phyloP scores from a whole-genome alignment of 2,329 filamentous ascomycete genomes.

The Ophiosphaerella herpotricha region DNA sequence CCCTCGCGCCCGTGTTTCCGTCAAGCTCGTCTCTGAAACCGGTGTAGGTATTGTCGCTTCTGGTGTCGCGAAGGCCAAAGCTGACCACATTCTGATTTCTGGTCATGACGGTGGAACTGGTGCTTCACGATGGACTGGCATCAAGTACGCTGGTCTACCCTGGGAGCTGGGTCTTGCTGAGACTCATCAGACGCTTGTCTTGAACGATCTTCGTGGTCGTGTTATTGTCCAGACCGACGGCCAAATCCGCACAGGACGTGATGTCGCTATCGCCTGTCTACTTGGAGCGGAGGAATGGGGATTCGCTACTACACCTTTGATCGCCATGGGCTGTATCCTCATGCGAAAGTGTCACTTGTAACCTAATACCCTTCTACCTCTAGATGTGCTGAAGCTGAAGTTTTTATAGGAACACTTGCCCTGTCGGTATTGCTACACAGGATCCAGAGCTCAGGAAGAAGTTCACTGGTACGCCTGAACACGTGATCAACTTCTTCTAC shows the following conservation, averaged over 20 bases:
- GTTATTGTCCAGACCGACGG: constrained; percentile 96
- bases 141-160: constrained; percentile 95
- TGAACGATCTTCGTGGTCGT: constrained; percentile 94
- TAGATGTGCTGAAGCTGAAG: neutral
- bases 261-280: constrained; percentile 91
- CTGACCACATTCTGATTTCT: constrained; percentile 94
- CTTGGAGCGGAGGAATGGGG: constrained; percentile 98
- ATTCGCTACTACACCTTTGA: constrained; percentile 91
- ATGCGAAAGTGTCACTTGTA: constrained; percentile 80
- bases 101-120: constrained; percentile 97
- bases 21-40: constrained; percentile 97
- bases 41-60: constrained; percentile 97
- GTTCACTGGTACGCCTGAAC: constrained; percentile 89
- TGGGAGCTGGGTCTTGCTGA: constrained; percentile 97
- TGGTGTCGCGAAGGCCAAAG: constrained; percentile 96
- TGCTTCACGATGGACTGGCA: constrained; percentile 96
- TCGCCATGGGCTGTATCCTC: constrained; percentile 96
- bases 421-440: constrained; percentile 93
- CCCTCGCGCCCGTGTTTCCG: constrained; percentile 87
- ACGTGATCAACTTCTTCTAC: constrained; percentile 99
- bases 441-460: constrained; percentile 94
- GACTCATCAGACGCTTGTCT: constrained; percentile 92
- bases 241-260: constrained; percentile 87
- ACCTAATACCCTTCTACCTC: too few species aligned
- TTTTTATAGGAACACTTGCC: constrained; percentile 68